These are phyloP conservation scores for Suillus spraguei DNA, from an alignment of 768 basidiomycete genomes.

Conservation along the genomic window DNA sequence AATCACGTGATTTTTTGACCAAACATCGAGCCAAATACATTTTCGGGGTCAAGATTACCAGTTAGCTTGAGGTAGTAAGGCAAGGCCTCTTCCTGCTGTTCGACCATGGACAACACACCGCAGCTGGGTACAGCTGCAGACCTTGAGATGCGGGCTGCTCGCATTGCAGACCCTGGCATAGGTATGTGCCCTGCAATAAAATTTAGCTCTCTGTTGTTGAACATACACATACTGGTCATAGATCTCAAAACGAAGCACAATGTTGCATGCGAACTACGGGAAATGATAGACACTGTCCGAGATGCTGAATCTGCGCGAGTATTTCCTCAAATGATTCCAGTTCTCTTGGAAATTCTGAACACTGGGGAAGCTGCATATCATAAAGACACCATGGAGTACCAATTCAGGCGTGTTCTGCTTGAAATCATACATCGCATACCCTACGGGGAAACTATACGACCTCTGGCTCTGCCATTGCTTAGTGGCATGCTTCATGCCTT, in stretches of 20 bases:
- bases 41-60: slow-evolving; percentile 29
- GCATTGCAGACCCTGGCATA: slow-evolving; percentile 74
- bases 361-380: slow-evolving; percentile 67
- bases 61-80: not conserved
- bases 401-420: slow-evolving; percentile 84
- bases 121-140: slow-evolving; percentile 53
- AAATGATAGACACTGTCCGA: slow-evolving; percentile 77
- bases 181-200: slow-evolving; percentile 43
- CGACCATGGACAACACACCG: slow-evolving; percentile 45
- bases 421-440: slow-evolving; percentile 91
- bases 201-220: slow-evolving; percentile 2
- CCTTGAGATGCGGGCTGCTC: slow-evolving; percentile 70
- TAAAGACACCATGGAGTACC: slow-evolving; percentile 71
- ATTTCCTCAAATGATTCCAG: slow-evolving; percentile 72
- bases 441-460: slow-evolving; percentile 73
- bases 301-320: slow-evolving; percentile 74
- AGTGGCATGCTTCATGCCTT: slow-evolving; percentile 82
- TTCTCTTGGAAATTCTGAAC: slow-evolving; percentile 71
- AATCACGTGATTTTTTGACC: slow-evolving; percentile 32
- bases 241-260: slow-evolving; percentile 72
- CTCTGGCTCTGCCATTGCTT: slow-evolving; percentile 68
- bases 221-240: slow-evolving; percentile 28
- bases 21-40: slow-evolving; percentile 35
- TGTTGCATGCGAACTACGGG: slow-evolving; percentile 77
- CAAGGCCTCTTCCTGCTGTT: slow-evolving; percentile 6